Evolutionary conservation across 257 asterid genomes (phyloP).

Genomic region (Asclepias syriaca): DNA sequence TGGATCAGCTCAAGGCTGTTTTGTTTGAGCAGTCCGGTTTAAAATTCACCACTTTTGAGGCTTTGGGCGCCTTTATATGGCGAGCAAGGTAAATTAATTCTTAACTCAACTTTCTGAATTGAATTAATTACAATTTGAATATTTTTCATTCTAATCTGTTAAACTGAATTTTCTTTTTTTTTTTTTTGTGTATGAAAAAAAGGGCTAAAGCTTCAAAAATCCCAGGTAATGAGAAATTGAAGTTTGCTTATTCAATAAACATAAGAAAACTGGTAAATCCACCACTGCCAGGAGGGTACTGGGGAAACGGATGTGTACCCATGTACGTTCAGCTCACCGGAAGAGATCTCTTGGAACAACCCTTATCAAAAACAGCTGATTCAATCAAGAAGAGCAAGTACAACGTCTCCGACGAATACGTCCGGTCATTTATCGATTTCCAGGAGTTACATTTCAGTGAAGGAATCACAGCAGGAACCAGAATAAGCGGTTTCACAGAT

Average conservation of each 20-base stretch:
- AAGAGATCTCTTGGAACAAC: conserved; percentile 44
- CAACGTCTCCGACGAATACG: conserved; percentile 47
- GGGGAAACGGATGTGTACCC: conserved; percentile 93
- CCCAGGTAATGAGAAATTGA: conserved; percentile 43
- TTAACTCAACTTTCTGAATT: background rate
- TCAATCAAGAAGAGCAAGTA: conserved; percentile 66
- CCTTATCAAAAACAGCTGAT: conserved; percentile 49
- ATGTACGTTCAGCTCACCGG: conserved; percentile 63
- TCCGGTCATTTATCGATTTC: conserved; percentile 55
- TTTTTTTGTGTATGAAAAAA: conserved; percentile 12
- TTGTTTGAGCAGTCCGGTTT: conserved; percentile 42
- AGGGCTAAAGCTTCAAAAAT: conserved; percentile 45
- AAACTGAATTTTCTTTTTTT: background rate
- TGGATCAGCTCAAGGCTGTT: conserved; percentile 47
- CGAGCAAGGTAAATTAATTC: conserved; percentile 47
- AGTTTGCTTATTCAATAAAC: conserved; percentile 63
- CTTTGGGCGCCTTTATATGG: conserved; percentile 78
- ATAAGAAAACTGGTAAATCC: conserved; percentile 54
- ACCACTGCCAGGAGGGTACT: conserved; percentile 61
- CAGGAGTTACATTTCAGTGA: conserved; percentile 57
- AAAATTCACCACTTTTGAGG: conserved; percentile 72
- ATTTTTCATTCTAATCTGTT: background rate
- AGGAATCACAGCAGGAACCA: conserved; percentile 57
- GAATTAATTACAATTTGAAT: background rate
- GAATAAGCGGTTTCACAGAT: conserved; percentile 79